phyloP scores from a whole-genome alignment of 192 early-diverging fungal species.

The Gigaspora rosea region DNA sequence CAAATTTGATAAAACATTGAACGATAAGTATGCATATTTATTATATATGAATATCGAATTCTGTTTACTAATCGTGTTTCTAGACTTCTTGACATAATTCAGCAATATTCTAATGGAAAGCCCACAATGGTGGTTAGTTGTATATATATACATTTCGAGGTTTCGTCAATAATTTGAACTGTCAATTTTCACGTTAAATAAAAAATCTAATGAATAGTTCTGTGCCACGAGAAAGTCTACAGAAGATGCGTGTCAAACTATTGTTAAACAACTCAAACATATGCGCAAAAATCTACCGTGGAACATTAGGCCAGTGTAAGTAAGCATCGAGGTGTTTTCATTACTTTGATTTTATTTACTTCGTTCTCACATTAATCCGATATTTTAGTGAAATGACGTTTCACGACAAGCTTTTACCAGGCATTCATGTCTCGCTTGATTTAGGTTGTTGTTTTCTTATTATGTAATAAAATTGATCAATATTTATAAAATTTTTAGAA shows the following conservation, averaged over 20 bases:
- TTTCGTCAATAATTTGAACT: background rate
- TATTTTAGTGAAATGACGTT: background rate
- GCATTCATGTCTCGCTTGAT: background rate
- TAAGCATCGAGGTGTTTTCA: background rate
- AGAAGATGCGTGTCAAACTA: conserved; percentile 38
- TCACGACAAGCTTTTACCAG: background rate
- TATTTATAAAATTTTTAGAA: background rate
- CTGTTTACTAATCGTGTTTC: background rate
- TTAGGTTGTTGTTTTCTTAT: background rate
- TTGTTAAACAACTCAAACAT: conserved; percentile 37
- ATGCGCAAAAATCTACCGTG: background rate
- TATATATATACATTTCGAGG: background rate
- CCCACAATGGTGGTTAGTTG: conserved; percentile 42
- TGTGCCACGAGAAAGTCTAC: conserved; percentile 44
- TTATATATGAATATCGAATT: no score
- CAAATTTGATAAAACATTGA: conserved; percentile 57
- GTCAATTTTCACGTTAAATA: background rate
- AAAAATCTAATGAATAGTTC: conserved; percentile 32
- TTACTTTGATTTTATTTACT: no score
- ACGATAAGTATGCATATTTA: conserved; percentile 43
- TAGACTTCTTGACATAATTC: conserved; percentile 42
- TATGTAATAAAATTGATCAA: background rate
- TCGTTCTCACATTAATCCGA: no score
- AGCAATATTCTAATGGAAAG: conserved; percentile 37
- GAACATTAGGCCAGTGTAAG: background rate